Conservation (phyloP, 441 rosid genomes). For the Gossypium gossypioides region DNA sequence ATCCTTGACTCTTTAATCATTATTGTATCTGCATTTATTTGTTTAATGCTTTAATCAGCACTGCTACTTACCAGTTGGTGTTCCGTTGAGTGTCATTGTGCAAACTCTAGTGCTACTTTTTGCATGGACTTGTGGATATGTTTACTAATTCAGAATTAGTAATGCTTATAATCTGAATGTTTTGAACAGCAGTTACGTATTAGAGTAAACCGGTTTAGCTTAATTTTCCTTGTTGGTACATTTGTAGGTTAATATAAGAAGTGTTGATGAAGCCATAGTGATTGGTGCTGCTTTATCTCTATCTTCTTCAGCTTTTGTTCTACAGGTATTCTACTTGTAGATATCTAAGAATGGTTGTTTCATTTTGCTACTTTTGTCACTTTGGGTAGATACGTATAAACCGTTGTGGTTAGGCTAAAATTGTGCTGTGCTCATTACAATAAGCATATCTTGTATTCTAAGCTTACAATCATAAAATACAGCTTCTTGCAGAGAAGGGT, state of each 20-base stretch:
- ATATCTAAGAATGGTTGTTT: constrained; percentile 7
- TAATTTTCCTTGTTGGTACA: constrained; percentile 8
- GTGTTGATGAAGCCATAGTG: constrained; percentile 86
- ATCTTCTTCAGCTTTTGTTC: constrained; percentile 93
- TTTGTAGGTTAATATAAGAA: constrained; percentile 85
- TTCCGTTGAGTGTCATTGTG: background rate
- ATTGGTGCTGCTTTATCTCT: constrained; percentile 95
- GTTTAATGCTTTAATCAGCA: background rate
- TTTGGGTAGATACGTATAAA: background rate
- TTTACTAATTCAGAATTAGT: background rate
- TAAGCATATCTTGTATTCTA: background rate
- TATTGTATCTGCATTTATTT: background rate
- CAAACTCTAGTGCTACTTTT: background rate
- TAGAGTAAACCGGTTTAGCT: background rate
- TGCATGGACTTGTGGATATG: background rate
- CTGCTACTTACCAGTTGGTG: background rate
- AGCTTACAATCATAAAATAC: constrained; percentile 34
- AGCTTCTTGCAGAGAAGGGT: constrained; percentile 98
- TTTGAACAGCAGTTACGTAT: background rate
- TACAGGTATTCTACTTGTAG: constrained; percentile 54
- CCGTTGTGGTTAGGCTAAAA: background rate
- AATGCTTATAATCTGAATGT: constrained; percentile 7
- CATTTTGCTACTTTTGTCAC: background rate
- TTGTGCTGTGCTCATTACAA: background rate
- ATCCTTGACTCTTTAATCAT: background rate